These are phyloP conservation scores for Scleroderma bovista DNA, from an alignment of 768 basidiomycete genomes.

Conservation along the genomic window DNA sequence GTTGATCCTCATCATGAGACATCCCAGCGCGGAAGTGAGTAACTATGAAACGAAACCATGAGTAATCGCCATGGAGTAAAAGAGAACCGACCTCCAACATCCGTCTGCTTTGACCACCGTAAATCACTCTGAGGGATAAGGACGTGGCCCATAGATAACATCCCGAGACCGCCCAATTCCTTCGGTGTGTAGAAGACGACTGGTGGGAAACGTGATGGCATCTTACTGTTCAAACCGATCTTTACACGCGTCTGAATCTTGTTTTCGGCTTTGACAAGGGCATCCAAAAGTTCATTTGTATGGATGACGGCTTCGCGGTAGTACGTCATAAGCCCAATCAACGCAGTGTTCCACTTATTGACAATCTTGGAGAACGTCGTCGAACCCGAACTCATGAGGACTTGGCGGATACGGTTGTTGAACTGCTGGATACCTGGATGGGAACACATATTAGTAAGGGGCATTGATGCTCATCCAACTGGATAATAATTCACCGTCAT, in stretches of 20 bases:
- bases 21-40: slow-evolving; percentile 99
- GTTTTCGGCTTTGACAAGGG: slow-evolving; percentile 97
- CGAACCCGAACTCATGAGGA: slow-evolving; percentile 97
- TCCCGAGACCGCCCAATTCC: slow-evolving; percentile 96
- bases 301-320: slow-evolving; percentile 97
- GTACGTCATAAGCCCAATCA: slow-evolving; percentile 96
- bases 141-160: slow-evolving; percentile 99
- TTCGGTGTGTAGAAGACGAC: slow-evolving; percentile 96
- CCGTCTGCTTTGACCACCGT: slow-evolving; percentile 97
- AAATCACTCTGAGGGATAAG: slow-evolving; percentile 97
- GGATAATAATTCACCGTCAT: slow-evolving; percentile 56
- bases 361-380: slow-evolving; percentile 99
- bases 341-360: slow-evolving; percentile 95
- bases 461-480: not conserved
- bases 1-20: slow-evolving; percentile 91
- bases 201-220: slow-evolving; percentile 98
- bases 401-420: slow-evolving; percentile 95
- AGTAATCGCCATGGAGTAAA: not conserved
- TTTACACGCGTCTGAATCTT: slow-evolving; percentile 99
- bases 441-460: slow-evolving; percentile 2
- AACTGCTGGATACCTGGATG: slow-evolving; percentile 82
- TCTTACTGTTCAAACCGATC: slow-evolving; percentile 98
- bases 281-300: slow-evolving; percentile 92
- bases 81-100: slow-evolving; percentile 64
- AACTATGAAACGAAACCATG: slow-evolving; percentile 37